phyloP scores from a whole-genome alignment of 2,329 filamentous ascomycete genomes.

The Purpureocillium lavendulum region DNA sequence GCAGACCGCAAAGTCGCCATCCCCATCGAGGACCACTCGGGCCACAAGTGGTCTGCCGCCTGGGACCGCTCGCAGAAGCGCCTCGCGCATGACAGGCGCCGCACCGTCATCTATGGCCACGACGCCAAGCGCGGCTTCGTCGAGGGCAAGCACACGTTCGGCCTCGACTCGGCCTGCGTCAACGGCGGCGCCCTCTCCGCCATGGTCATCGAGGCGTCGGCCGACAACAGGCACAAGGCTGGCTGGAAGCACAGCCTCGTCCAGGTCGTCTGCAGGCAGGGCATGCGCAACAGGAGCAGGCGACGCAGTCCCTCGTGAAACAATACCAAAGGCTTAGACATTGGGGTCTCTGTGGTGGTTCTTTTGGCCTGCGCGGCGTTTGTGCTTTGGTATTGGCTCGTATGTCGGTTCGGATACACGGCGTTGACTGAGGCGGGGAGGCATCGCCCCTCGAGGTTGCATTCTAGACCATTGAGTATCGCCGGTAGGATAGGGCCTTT shows the following conservation, averaged over 20 bases:
- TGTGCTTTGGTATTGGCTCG: no score
- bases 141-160: conserved; percentile 61
- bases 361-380: no score
- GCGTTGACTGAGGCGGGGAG: no score
- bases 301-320: no score
- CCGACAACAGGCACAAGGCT: conserved; percentile 13
- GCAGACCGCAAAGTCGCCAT: conserved; percentile 20
- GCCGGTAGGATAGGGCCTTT: no score
- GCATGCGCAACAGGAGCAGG: no score
- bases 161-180: conserved; percentile 78
- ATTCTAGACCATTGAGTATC: no score
- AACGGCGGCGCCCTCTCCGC: conserved; percentile 69
- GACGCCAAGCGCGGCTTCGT: conserved; percentile 64
- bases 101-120: conserved; percentile 80
- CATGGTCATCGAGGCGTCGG: conserved; percentile 58
- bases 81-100: conserved; percentile 26
- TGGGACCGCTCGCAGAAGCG: conserved; percentile 46
- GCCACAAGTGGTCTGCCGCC: conserved; percentile 58
- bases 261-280: conserved; percentile 30
- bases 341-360: no score
- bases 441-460: no score
- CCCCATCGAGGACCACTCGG: conserved; percentile 36
- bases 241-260: conserved; percentile 26
- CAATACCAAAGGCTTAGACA: no score
- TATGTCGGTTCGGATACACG: no score